These are phyloP conservation scores for Inga leiocalycina DNA, from an alignment of 306 rosid genomes.

Conservation along the genomic window DNA sequence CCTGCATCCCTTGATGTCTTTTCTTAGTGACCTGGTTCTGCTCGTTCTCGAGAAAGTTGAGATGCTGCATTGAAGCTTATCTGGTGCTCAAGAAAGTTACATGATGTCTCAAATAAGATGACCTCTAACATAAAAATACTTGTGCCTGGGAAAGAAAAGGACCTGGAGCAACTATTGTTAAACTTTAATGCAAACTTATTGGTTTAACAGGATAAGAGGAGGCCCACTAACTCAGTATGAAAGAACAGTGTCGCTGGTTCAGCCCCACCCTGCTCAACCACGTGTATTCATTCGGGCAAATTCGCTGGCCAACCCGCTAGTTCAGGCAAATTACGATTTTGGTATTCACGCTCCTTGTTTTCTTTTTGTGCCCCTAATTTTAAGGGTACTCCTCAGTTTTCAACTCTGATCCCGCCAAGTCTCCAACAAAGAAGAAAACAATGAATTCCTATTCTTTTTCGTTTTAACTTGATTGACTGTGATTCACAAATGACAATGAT, in stretches of 20 bases:
- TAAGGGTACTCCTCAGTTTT: background rate
- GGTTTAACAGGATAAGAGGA: background rate
- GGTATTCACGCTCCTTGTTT: background rate
- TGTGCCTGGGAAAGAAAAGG: too few relatives aligned
- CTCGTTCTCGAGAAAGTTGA: background rate
- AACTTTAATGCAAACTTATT: too few relatives aligned
- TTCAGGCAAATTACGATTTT: too few relatives aligned
- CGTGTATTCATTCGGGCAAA: background rate
- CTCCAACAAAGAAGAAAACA: too few relatives aligned
- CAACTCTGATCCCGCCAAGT: too few relatives aligned
- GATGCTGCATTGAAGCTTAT: too few relatives aligned
- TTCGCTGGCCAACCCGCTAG: background rate
- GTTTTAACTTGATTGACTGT: background rate
- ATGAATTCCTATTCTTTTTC: too few relatives aligned
- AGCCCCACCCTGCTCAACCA: background rate
- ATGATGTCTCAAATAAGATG: too few relatives aligned
- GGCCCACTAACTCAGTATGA: background rate
- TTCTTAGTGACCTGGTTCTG: background rate
- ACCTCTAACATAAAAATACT: too few relatives aligned
- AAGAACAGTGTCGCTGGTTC: background rate
- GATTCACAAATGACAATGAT: background rate
- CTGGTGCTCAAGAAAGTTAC: too few relatives aligned
- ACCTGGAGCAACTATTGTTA: too few relatives aligned
- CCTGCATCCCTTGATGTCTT: constrained; percentile 3
- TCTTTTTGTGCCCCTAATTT: background rate